Conservation (phyloP, 2,329 filamentous ascomycete genomes). For the Trichoderma asperellum region DNA sequence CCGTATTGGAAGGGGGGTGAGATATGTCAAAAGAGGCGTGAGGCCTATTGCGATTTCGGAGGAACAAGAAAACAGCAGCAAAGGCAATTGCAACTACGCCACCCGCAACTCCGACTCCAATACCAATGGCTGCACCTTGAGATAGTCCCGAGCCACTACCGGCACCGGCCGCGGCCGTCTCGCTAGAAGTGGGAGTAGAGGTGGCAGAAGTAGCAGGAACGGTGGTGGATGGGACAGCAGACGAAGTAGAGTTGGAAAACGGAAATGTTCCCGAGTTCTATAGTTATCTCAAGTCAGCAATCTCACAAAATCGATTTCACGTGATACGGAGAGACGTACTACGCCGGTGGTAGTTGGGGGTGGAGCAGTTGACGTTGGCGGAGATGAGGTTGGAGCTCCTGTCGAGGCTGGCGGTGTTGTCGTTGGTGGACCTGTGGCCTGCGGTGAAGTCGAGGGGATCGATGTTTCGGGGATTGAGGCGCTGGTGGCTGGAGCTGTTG, state of each 20-base stretch:
- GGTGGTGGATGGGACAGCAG: neutral
- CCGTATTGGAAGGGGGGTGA: conserved; percentile 52
- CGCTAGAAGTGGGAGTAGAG: conserved; percentile 21
- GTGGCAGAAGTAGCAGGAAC: conserved; percentile 7
- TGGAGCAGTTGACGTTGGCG: conserved; percentile 21
- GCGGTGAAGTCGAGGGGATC: conserved; percentile 10
- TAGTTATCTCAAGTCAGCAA: neutral
- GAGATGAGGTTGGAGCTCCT: conserved; percentile 13
- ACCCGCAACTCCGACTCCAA: conserved; percentile 52
- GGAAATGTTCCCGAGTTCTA: conserved; percentile 7
- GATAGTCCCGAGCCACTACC: conserved; percentile 41
- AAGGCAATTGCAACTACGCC: conserved; percentile 47
- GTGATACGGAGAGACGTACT: neutral
- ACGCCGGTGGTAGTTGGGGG: conserved; percentile 17
- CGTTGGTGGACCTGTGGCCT: conserved; percentile 6
- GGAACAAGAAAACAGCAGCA: conserved; percentile 46
- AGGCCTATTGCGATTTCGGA: conserved; percentile 39
- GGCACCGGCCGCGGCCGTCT: conserved; percentile 26
- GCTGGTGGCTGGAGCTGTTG: neutral
- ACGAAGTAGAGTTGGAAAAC: neutral
- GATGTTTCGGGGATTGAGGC: conserved; percentile 11
- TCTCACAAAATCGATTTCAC: neutral
- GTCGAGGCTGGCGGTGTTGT: conserved; percentile 14
- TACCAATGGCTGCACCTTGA: conserved; percentile 52
- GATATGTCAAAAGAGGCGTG: conserved; percentile 51